Evolutionary conservation across 495 filamentous ascomycete genomes (phyloP).

Genomic region (Podospora comata): DNA sequence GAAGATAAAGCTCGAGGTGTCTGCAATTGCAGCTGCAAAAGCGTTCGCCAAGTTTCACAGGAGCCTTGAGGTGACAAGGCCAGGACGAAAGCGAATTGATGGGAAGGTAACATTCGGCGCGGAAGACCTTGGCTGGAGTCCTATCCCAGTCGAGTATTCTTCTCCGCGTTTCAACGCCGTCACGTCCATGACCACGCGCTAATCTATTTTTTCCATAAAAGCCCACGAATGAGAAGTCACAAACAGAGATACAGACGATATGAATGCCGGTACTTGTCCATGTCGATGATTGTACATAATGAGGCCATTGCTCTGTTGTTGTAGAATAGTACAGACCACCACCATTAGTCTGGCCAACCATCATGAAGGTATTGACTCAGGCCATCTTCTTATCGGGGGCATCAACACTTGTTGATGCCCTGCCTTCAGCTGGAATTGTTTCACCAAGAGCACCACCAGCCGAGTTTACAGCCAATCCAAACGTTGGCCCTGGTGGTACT

Average conservation of each 20-base stretch:
- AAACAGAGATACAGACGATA: neutral
- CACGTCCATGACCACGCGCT: neutral
- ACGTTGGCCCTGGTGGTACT: constrained; percentile 32
- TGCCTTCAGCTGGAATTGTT: neutral
- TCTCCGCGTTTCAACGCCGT: neutral
- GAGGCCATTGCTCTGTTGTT: neutral
- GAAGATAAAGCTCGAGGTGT: neutral
- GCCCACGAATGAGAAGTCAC: neutral
- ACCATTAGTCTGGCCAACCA: neutral
- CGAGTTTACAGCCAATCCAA: constrained; percentile 40
- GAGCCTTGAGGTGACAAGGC: neutral
- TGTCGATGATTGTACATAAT: neutral
- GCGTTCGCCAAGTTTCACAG: neutral
- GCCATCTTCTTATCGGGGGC: neutral
- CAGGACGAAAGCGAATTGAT: neutral
- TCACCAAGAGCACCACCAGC: constrained; percentile 27
- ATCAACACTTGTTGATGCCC: neutral
- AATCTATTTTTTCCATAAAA: neutral
- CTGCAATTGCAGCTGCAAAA: neutral
- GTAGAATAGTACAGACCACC: neutral
- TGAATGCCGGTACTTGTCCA: neutral
- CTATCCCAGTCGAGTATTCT: too few relatives aligned
- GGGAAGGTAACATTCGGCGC: neutral
- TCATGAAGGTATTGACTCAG: neutral
- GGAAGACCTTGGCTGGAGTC: neutral